Conservation (phyloP, 306 rosid species). For the Prunus davidiana region DNA sequence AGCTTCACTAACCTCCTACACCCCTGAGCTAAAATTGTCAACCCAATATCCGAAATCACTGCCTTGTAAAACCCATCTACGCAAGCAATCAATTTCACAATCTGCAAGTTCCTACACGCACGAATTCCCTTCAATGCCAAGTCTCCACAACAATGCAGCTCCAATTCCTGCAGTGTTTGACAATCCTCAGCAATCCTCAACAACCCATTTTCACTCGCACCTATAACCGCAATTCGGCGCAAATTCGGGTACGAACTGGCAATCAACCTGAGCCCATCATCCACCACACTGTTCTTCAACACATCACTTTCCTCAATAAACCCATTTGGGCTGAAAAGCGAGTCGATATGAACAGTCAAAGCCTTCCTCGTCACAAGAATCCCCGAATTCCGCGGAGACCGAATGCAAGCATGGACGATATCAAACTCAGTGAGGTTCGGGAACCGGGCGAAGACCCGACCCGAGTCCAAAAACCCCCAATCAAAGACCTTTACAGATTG, state of each 20-base stretch:
- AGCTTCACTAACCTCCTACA: constrained; percentile 79
- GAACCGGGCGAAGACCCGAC: constrained; percentile 66
- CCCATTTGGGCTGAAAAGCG: constrained; percentile 41
- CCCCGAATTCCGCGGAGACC: constrained; percentile 49
- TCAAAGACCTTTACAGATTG: constrained; percentile 53
- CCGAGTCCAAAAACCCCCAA: constrained; percentile 81
- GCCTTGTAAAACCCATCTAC: constrained; percentile 56
- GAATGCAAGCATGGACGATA: constrained; percentile 42
- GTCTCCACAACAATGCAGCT: constrained; percentile 67
- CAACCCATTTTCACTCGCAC: constrained; percentile 72
- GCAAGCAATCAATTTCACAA: constrained; percentile 51
- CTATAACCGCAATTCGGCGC: constrained; percentile 51
- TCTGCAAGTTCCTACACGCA: constrained; percentile 64
- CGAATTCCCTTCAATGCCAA: constrained; percentile 42
- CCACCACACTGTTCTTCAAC: constrained; percentile 50
- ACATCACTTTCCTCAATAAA: constrained; percentile 46
- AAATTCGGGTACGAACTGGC: constrained; percentile 57
- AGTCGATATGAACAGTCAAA: constrained; percentile 51
- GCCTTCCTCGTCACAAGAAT: constrained; percentile 47
- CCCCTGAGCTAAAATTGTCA: constrained; percentile 84
- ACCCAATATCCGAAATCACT: constrained; percentile 65
- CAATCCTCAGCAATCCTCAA: constrained; percentile 69
- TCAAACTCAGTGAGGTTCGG: constrained; percentile 72
- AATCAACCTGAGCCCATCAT: constrained; percentile 49
- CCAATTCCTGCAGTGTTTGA: constrained; percentile 69